Base-by-base conservation (phyloP, 2,329 filamentous ascomycete genomes). In the Cordyceps pruinosa region DNA sequence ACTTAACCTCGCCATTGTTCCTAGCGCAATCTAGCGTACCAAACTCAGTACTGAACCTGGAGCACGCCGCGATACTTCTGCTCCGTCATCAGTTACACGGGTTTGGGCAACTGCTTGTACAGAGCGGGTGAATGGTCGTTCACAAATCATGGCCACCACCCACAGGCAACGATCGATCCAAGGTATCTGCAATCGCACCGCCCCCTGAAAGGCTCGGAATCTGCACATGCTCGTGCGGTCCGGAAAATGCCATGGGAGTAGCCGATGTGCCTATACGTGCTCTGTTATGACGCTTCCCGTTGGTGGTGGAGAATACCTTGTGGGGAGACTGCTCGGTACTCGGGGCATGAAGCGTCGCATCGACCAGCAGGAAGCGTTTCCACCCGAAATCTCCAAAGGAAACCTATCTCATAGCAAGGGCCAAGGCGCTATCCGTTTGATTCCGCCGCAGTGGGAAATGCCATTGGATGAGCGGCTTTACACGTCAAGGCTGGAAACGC, bases 351-450 rank as follows among this genome's bases (percentile, higher is more conserved):
- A 55, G 52, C 42, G 52, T 55, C 47, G 42, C 44, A 55, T 55
- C 52, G 44, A 46, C 17, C 30, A 37, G 39, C 39, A 47, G n/a
- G 34, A 55, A 47, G 42, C 52, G 52, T 55, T 55, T 47, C 32
- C 52, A 47, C 52, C 52, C 52, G 52, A 55, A 26, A 47, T 55
- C 42, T 53, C 4, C 17, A 30, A 51, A 51, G n/a, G n/a, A 51
- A 34, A 19, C 13, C 28, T 19, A 53, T 53, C 50, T 15, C 10
- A 44, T 12, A 47, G n/a, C n/a, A n/a, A n/a, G 32, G 23, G 42
- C 52, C 42, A 34, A 39, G 41, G 52, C 25, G 17, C 42, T 30
- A 19, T 46, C 52, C 52, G 52, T 55, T 28, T 37, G 42, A 19
- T 55, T 35, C 52, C 52, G 52, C 42, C 25, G 30, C n/a, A 15